Conservation (phyloP, 495 filamentous ascomycete species). For the Trichoderma gamsii region DNA sequence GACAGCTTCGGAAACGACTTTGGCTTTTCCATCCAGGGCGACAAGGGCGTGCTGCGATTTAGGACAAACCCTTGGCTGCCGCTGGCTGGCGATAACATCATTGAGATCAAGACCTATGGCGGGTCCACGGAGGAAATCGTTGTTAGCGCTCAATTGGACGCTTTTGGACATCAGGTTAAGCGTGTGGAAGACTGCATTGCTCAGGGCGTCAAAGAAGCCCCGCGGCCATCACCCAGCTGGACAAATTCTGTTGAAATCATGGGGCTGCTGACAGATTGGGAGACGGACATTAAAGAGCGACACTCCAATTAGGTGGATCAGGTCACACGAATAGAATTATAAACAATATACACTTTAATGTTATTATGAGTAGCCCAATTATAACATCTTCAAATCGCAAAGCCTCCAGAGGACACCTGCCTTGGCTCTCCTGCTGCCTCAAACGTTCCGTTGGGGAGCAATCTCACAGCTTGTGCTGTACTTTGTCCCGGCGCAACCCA, state of each 20-base stretch:
- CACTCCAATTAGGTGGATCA: neutral
- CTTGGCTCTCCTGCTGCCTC: conserved; percentile 53
- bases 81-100: neutral
- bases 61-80: conserved; percentile 6
- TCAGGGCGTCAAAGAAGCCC: neutral
- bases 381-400: neutral
- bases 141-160: neutral
- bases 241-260: neutral
- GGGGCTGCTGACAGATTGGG: neutral
- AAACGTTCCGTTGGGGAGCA: conserved; percentile 44
- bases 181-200: conserved; percentile 8
- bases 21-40: conserved; percentile 1
- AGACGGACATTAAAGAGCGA: neutral
- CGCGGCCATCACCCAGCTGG: neutral
- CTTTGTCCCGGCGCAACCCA: conserved; percentile 58
- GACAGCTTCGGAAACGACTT: conserved; percentile 8
- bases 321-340: neutral
- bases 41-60: neutral
- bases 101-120: conserved; percentile 1
- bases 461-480: conserved; percentile 59
- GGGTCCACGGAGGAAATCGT: neutral
- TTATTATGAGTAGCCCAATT: neutral
- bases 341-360: neutral
- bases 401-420: conserved; percentile 41
- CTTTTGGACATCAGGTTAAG: conserved; percentile 1